Percentiles rank a stretch among this genome's conserved stretches.
phyloP scores from a whole-genome alignment of 106 monocot species.

The Allium sativum region DNA sequence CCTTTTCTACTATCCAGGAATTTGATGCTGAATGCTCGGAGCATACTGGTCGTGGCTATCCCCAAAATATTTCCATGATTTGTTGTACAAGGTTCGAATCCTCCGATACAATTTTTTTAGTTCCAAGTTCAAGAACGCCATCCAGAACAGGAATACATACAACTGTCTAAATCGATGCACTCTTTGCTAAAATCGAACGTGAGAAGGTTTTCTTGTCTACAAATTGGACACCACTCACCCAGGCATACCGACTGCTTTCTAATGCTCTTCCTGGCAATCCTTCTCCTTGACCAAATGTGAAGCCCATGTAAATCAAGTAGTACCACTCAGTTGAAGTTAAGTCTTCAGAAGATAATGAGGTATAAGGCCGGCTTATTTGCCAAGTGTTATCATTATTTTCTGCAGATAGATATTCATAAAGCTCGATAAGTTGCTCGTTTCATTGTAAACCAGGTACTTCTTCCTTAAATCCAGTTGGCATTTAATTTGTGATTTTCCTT shows the following conservation, averaged over 20 bases:
- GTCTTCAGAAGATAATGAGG: too few species aligned
- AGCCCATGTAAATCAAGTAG: too few species aligned
- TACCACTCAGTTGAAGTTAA: too few species aligned
- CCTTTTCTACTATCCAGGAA: conserved; percentile 16
- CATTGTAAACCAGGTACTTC: too few species aligned
- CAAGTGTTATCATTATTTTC: too few species aligned
- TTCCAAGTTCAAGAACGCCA: conserved; percentile 85
- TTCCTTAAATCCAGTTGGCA: too few species aligned
- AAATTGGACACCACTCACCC: conserved; percentile 58
- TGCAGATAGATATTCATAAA: too few species aligned
- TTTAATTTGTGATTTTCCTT: too few species aligned
- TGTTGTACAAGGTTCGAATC: conserved; percentile 26
- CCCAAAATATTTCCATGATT: conserved; percentile 31
- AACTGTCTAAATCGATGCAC: conserved; percentile 69
- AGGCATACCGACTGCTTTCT: conserved; percentile 34
- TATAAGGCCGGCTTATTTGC: too few species aligned
- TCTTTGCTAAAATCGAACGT: conserved; percentile 83
- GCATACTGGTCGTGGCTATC: conserved; percentile 21
- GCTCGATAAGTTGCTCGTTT: too few species aligned
- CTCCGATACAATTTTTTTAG: conserved; percentile 51
- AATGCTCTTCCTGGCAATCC: conserved; percentile 64
- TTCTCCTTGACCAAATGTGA: conserved; percentile 5
- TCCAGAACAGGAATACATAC: conserved; percentile 65
- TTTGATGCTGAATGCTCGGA: conserved; percentile 41
- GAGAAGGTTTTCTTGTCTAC: conserved; percentile 50